Evolutionary conservation across 768 basidiomycete genomes (phyloP).

Genomic region (Boletus rubescentipes): DNA sequence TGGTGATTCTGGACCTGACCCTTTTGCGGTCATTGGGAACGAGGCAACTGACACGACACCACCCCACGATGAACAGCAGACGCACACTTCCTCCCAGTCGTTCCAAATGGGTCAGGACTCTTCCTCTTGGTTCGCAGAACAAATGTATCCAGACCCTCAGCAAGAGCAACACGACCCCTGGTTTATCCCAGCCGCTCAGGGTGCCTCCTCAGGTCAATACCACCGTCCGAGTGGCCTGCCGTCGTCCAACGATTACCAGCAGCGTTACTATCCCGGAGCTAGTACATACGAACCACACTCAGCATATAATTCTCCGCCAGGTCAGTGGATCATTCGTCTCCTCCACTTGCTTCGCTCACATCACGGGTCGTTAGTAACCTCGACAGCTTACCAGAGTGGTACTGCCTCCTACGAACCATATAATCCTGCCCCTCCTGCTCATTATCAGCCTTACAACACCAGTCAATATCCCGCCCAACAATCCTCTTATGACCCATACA

Average conservation of each 20-base stretch:
- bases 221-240: slow-evolving; percentile 11
- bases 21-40: slow-evolving; percentile 60
- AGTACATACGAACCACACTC: slow-evolving; percentile 25
- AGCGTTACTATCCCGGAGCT: slow-evolving; percentile 33
- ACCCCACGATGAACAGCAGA: slow-evolving; percentile 24
- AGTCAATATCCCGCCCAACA: slow-evolving; percentile 18
- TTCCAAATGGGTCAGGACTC: slow-evolving; percentile 35
- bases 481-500: slow-evolving; percentile 37
- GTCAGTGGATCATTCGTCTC: slow-evolving; percentile 18
- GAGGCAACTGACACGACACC: slow-evolving; percentile 32
- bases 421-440: slow-evolving; percentile 15
- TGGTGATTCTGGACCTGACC: slow-evolving; percentile 55
- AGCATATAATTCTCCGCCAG: slow-evolving; percentile 18
- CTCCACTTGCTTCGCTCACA: slow-evolving; percentile 1
- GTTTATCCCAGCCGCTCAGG: slow-evolving; percentile 24
- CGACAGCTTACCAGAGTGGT: slow-evolving; percentile 10
- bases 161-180: slow-evolving; percentile 28
- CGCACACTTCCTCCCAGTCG: slow-evolving; percentile 23
- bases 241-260: slow-evolving; percentile 28
- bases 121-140: slow-evolving; percentile 41
- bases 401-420: slow-evolving; percentile 27
- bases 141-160: slow-evolving; percentile 29
- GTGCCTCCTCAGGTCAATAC: slow-evolving; percentile 12
- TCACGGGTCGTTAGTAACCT: slow-evolving; percentile 11
- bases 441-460: slow-evolving; percentile 16